These are phyloP conservation scores for Thielaviopsis musarum DNA, from an alignment of 2,329 filamentous ascomycete species.

Conservation along the genomic window DNA sequence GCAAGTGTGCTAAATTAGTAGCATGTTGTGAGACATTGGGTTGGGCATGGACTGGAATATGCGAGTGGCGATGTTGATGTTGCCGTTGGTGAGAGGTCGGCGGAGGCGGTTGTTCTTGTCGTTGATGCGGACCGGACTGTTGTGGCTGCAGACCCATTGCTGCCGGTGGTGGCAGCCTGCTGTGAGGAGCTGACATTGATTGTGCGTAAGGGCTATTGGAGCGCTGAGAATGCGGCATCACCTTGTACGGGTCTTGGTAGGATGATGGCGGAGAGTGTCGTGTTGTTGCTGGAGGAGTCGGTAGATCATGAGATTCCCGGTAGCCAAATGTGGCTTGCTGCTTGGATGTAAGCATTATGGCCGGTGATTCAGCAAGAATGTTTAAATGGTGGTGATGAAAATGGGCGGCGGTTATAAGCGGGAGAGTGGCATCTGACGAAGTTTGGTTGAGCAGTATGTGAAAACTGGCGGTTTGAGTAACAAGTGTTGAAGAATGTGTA, in stretches of 20 bases:
- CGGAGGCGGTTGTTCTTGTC: conserved; percentile 7
- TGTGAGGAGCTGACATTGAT: conserved; percentile 53
- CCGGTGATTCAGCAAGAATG: conserved; percentile 12
- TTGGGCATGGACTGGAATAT: not conserved
- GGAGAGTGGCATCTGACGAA: not conserved
- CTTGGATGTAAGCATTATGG: conserved; percentile 43
- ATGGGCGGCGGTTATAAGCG: not conserved
- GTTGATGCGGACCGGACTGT: conserved; percentile 17
- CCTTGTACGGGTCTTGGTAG: conserved; percentile 30
- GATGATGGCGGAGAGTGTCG: conserved; percentile 38
- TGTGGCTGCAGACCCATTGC: conserved; percentile 43
- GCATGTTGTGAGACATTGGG: not conserved
- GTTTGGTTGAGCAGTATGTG: not conserved
- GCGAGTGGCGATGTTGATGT: not conserved
- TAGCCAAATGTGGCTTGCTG: conserved; percentile 43
- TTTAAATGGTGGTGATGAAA: not conserved
- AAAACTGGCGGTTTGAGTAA: not conserved
- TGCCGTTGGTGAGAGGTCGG: conserved; percentile 12
- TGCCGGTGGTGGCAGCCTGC: conserved; percentile 51
- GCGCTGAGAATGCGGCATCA: conserved; percentile 22
- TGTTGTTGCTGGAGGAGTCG: conserved; percentile 38
- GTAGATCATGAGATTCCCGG: conserved; percentile 44
- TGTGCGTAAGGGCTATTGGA: conserved; percentile 29
- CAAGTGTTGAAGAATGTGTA: not conserved
- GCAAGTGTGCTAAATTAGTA: conserved; percentile 7